Evolutionary conservation across 139 green algal species (phyloP), one percentile per base, ranked within the genome.

Genomic region (Coccomyxa sp.): DNA sequence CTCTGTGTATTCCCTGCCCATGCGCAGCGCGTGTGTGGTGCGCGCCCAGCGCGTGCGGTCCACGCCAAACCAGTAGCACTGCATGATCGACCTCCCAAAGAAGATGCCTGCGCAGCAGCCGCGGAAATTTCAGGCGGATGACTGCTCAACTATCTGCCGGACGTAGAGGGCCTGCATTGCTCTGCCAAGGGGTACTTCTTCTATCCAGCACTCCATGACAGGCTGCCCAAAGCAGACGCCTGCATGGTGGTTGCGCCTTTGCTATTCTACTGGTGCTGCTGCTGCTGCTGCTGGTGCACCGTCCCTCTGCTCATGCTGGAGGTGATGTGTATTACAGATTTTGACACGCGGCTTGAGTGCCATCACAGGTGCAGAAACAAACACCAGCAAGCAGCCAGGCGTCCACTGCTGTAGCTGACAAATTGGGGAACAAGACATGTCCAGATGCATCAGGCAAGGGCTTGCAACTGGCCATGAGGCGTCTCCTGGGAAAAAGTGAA

Each of bases 1-100:
- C 79, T 84, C 31, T 24, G 71, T 54, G 41, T 83, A 86, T 73
- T 86, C 82, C 24, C 70, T 38, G 44, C 85, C 82, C 69, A 89
- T 55, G 9, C 38, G 35, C 0, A 79, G 68, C 9, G 85, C 79
- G 27, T 89, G 87, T 7, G 74, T 55, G 2, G 35, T 39, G 31
- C 44, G 34, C 14, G 79, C 41, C 85, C 85, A 89, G n/a, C 85
- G 79, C 55, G 55, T 86, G 50, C 87, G 75, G 34, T 81, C 73
- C 16, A 81, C 29, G n/a, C 82, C 85, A 24, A 81, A 82, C 78
- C 78, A 89, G 70, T 79, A 88, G 73, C 85, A 89, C 38, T 86
- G 55, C 24, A 72, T 12, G 6, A 64, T 41, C 10, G 81, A 79
- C 31, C 81, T 77, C 38, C 29, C 4, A 64, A 22, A 64, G 50